Evolutionary conservation across 106 monocot genomes (phyloP).

Genomic region (Iris macrosiphon): DNA sequence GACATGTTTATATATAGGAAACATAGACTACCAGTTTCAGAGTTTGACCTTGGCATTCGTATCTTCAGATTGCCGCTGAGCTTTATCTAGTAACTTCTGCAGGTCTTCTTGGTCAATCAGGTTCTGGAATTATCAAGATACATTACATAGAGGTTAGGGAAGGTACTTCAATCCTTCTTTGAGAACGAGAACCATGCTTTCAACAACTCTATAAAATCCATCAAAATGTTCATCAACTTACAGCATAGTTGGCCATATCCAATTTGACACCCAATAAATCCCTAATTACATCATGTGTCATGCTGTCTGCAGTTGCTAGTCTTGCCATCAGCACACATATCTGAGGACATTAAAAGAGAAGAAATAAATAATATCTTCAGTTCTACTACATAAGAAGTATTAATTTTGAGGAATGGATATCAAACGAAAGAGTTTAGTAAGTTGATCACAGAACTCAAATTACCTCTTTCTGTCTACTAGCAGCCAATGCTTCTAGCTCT

Average conservation of each 20-base stretch:
- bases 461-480: constrained; percentile 66
- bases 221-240: constrained; percentile 23
- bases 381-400: neutral
- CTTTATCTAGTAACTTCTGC: constrained; percentile 31
- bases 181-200: neutral
- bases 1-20: neutral
- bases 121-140: constrained; percentile 14
- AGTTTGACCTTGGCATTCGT: constrained; percentile 36
- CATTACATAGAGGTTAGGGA: constrained; percentile 4
- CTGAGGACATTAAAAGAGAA: constrained; percentile 14
- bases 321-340: constrained; percentile 57
- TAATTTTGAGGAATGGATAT: neutral
- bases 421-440: neutral
- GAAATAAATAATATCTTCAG: neutral
- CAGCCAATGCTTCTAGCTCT: constrained; percentile 44
- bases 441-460: neutral
- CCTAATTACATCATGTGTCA: constrained; percentile 84
- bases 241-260: constrained; percentile 70
- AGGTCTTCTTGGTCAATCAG: constrained; percentile 33
- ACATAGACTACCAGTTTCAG: neutral
- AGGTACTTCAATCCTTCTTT: no score
- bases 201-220: neutral
- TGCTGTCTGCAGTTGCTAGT: constrained; percentile 62
- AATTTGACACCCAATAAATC: constrained; percentile 75
- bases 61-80: constrained; percentile 29